Conservation (phyloP, 108 stramenopile genomes). For the Cyclotella atomus region DNA sequence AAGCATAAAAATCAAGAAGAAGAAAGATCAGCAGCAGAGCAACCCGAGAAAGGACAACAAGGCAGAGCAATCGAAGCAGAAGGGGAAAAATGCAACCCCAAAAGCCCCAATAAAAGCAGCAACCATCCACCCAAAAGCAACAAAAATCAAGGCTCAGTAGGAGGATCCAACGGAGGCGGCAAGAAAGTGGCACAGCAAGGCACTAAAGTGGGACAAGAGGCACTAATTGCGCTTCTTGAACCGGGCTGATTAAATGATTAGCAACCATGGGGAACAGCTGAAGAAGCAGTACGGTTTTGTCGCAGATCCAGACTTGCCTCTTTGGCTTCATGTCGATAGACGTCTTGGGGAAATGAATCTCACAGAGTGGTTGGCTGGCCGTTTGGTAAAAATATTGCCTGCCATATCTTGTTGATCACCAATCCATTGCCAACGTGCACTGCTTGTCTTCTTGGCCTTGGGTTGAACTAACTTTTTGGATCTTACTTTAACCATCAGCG, state of each 20-base stretch:
- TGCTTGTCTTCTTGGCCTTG: constrained; percentile 3
- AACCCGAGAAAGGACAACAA: background rate
- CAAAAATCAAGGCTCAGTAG: constrained; percentile 8
- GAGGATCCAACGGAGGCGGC: constrained; percentile 1
- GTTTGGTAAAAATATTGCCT: constrained; percentile 5
- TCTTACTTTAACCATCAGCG: constrained; percentile 10
- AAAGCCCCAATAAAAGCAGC: constrained; percentile 3
- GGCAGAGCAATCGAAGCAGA: background rate
- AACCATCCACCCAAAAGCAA: background rate
- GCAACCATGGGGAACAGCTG: constrained; percentile 5
- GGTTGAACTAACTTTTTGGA: constrained; percentile 15
- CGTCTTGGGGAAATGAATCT: constrained; percentile 1
- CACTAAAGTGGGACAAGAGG: constrained; percentile 3
- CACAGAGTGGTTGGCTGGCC: background rate
- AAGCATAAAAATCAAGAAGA: constrained; percentile 5
- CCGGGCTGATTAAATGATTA: background rate
- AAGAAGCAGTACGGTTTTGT: constrained; percentile 2
- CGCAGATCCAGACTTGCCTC: constrained; percentile 5
- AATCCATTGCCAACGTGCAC: background rate
- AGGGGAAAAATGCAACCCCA: background rate
- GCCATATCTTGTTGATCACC: background rate
- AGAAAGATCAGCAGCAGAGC: constrained; percentile 1
- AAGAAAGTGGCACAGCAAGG: constrained; percentile 6
- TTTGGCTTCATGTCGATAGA: constrained; percentile 9
- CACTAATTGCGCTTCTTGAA: background rate